Conservation (phyloP, 768 basidiomycete genomes). For the Stropharia rugosoannulata region DNA sequence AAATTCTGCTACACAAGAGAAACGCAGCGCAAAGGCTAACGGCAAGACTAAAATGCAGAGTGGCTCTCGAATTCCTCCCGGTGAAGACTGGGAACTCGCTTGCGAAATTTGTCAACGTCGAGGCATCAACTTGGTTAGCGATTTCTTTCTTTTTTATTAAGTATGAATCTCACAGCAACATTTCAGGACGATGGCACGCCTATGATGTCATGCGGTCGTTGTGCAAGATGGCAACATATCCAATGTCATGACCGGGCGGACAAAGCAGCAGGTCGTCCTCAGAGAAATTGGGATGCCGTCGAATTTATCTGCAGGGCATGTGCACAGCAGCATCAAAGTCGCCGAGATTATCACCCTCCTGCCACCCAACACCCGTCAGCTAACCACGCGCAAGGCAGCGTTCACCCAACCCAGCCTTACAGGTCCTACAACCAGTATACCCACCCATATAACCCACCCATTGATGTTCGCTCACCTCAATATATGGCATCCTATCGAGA, state of each 20-base stretch:
- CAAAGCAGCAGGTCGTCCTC: conserved; percentile 55
- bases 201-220: conserved; percentile 80
- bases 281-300: conserved; percentile 82
- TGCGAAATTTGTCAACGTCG: conserved; percentile 81
- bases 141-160: neutral
- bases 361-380: conserved; percentile 8
- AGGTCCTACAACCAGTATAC: conserved; percentile 6
- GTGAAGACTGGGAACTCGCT: conserved; percentile 81
- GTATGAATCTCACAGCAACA: conserved; percentile 5
- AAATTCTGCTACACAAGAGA: neutral
- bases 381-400: neutral
- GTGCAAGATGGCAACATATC: conserved; percentile 90
- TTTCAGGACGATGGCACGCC: conserved; percentile 75
- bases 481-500: conserved; percentile 10
- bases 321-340: conserved; percentile 21
- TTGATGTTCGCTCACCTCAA: conserved; percentile 7
- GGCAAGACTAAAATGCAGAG: conserved; percentile 27
- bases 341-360: conserved; percentile 1
- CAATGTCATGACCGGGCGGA: conserved; percentile 80
- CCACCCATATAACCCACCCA: conserved; percentile 3
- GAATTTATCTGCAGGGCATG: conserved; percentile 78
- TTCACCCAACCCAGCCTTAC: conserved; percentile 10
- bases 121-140: conserved; percentile 71
- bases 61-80: conserved; percentile 51
- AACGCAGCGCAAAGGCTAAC: conserved; percentile 8